Evolutionary conservation across 2,329 filamentous ascomycete species (phyloP), one percentile per base, ranked within the genome.

Genomic region (Sporothrix variecibatus): DNA sequence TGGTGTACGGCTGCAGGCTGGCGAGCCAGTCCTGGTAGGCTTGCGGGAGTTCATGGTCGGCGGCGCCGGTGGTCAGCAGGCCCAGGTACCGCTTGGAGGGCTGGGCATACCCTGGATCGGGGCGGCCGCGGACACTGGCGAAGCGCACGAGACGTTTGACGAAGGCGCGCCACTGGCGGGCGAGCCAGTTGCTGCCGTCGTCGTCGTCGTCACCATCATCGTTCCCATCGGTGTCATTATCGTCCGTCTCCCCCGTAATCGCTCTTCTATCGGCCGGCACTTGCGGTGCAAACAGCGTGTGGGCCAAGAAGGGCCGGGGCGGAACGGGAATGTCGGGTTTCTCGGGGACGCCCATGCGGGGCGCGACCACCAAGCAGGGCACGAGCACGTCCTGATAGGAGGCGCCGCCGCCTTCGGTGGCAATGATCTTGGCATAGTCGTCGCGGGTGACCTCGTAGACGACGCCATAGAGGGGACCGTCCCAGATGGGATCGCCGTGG

Each of bases 371-470:
- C 76, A 94, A 86, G 82, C 95, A 98, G 38, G 92, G 90, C 15
- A 97, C 90, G 0, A 94, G 80, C 12, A 97, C 89, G 80, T 98
- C 94, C 73, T 91, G 86, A 84, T 99, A 99, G n/a, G 91, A 88
- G 2, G 90, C 84, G 23, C 95, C 95, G 43, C 93, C 95, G 71
- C 95, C 95, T 81, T 99, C 96, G 5, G 95, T 98, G 5, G 91
- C 91, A 75, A 98, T 92, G 78, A 99, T 97, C 75, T 89, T 92
- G 7, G 91, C 88, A 81, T 93, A 99, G 83, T 99, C 96, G 60
- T 87, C 82, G 23, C 87, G 84, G 0, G 94, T 97, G 40, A 98
- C 94, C 84, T 98, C 95, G 84, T 99, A 99, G 3, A 98, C 96
- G 20, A 97, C 94, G 31, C 96, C 96, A 56, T 98, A 89, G 1